These are phyloP conservation scores for Triticum urartu DNA, from an alignment of 176 grass and related monocot genomes.

Conservation along the genomic window DNA sequence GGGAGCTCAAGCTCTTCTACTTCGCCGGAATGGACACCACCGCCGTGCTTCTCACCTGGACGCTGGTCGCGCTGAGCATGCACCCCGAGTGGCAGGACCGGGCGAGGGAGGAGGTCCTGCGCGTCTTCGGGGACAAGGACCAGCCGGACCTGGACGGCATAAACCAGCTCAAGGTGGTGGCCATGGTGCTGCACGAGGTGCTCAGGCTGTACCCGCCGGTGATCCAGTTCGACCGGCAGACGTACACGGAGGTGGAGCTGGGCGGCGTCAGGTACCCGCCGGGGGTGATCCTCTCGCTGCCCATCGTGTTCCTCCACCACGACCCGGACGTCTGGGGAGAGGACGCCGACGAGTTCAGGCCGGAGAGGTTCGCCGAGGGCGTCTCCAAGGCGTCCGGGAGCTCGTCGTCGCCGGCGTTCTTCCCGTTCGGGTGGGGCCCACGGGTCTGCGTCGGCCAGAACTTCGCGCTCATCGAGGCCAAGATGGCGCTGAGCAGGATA, in stretches of 20 bases:
- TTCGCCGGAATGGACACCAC: constrained; percentile 78
- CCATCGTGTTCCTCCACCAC: constrained; percentile 35
- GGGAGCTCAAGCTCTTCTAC: constrained; percentile 82
- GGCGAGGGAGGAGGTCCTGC: constrained; percentile 53
- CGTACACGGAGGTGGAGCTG: constrained; percentile 31
- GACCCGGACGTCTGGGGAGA: constrained; percentile 37
- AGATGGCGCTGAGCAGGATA: constrained; percentile 51
- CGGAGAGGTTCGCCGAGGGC: constrained; percentile 46
- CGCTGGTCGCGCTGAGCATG: constrained; percentile 45
- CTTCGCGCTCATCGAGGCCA: constrained; percentile 55
- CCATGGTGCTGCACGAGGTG: constrained; percentile 54
- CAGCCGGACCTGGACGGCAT: constrained; percentile 41
- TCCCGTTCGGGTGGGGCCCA: constrained; percentile 52
- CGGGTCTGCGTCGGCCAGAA: constrained; percentile 47
- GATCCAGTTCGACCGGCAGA: constrained; percentile 14
- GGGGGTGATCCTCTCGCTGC: constrained; percentile 23
- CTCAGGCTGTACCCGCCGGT: constrained; percentile 54
- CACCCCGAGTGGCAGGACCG: constrained; percentile 60
- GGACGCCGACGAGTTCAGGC: constrained; percentile 50
- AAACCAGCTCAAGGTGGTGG: constrained; percentile 41
- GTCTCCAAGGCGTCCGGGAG: constrained; percentile 36
- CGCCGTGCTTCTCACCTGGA: constrained; percentile 52
- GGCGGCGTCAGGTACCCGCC: constrained; percentile 41
- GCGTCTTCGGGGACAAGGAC: constrained; percentile 20
- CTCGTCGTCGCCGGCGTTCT: background rate